Evolutionary conservation across 345 rosid species (phyloP), one percentile per base, ranked within the genome.

Genomic region (Barbarea vulgaris): DNA sequence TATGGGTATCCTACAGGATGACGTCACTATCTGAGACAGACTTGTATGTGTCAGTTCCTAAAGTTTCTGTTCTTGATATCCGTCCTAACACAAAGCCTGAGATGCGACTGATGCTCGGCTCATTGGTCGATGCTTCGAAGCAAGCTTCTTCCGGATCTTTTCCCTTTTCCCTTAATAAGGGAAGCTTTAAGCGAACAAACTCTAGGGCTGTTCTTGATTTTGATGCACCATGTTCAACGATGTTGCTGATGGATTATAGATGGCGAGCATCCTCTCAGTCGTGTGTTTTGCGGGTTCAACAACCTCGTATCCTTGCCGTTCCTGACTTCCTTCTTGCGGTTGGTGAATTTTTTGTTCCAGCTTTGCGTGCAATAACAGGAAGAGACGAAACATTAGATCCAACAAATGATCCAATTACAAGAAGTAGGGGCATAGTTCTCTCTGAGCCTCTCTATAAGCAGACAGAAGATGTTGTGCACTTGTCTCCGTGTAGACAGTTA

Each of bases 51-150:
- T 92, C 97, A 4, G 82, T 95, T 83, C 97, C 97, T 48, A 92
- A 84, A 69, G 88, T 95, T 80, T 92, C 98, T 73, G 74, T 95
- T 77, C 76, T 90, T 78, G 99, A 95, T 77, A 83, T 84, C 69
- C 99, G 97, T 77, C 89, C 93, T 72, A 83, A 81, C 70, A 89
- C 96, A 37, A 92, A 88, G 86, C 84, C 97, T 81, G 99, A 95
- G 83, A 90, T 95, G 99, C 93, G 97, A 28, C 83, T 95, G 81
- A 95, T 95, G 98, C 99, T 95, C 25, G 99, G 99, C 57, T 89
- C 96, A n/a, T 92, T 91, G 34, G 80, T 80, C 67, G 99, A 95
- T 85, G 89, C 92, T 77, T 86, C 84, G 46, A 95, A 90, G 80
- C 95, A 84, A 76, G 67, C 83, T 79, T 87, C 89, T 72, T 55